Base-by-base conservation (phyloP, 768 basidiomycete species). In the Phlegmacium glaucopus region DNA sequence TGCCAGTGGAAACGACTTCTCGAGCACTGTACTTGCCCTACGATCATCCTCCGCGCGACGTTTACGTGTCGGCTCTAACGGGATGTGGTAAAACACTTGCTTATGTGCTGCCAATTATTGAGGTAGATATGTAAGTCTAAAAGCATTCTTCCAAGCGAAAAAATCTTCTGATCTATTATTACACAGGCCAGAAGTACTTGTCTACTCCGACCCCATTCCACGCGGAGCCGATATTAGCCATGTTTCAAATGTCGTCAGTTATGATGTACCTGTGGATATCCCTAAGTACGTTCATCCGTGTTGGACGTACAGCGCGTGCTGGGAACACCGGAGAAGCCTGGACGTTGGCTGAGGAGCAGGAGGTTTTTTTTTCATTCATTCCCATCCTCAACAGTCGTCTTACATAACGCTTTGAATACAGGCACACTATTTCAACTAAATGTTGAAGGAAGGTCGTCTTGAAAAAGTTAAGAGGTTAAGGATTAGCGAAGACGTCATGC, bases 71-170 rank as follows among this genome's bases (percentile, higher is more conserved):
- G 7, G 96, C 96, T 1, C 96, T 96, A 0, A 99, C 96, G 0
- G 96, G 96, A 17, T 95, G 94, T 56, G 96, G 96, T 0, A 99
- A 99, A 66, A 99, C 95, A 0, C 75, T 99, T 25, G 90, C 92
- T n/a, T 99, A 99, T 68, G 90, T 85, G 1, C 69, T 98, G 29
- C 96, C 96, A 1, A 88, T 97, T 45, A 75, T 96, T 26, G 92
- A 96, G 76, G 92, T 87, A 49, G 4, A 94, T 50, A 78, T 96
- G 94, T 94, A 54, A 53, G 85, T 70, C 12, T 12, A 22, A 22
- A 22, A 5, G 22, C 38, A 26, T 28, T 35, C 41, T 10, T 17
- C 35, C 27, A 47, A 25, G 28, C 3, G 2, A 25, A 45, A 16
- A 16, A n/a, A n/a, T n/a, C 34, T 39, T 27, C 45, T 22, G 46